Evolutionary conservation across 257 asterid species (phyloP).

Genomic region (Solanum bulbocastanum): DNA sequence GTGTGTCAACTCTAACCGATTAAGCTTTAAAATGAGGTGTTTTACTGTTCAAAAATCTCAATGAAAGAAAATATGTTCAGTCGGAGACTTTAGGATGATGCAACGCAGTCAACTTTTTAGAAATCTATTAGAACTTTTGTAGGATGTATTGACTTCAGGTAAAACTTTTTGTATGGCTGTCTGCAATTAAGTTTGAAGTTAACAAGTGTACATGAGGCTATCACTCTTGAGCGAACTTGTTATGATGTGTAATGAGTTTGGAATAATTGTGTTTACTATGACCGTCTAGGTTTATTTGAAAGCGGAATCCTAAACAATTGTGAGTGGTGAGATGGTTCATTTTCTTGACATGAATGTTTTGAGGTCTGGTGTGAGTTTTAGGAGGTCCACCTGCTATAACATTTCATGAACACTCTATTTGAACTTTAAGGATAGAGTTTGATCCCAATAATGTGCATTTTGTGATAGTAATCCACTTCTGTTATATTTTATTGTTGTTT

Average conservation of each 20-base stretch:
- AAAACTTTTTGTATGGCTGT: not conserved
- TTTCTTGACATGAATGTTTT: not conserved
- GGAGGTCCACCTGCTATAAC: not conserved
- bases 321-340: not conserved
- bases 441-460: not conserved
- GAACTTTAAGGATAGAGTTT: not conserved
- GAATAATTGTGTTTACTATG: not conserved
- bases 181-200: not conserved
- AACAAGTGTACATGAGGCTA: not conserved
- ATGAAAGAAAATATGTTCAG: not conserved
- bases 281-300: not conserved
- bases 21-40: not conserved
- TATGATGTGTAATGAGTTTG: not conserved
- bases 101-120: not conserved
- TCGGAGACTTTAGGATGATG: not conserved
- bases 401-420: not conserved
- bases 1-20: not conserved
- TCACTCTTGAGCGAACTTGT: not conserved
- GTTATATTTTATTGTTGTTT: not conserved
- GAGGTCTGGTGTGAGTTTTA: not conserved
- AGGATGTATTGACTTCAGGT: not conserved
- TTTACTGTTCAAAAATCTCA: not conserved
- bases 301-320: not conserved
- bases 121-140: not conserved
- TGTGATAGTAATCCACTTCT: not conserved